These are phyloP conservation scores for Saccharomycopsis fermentans DNA, from an alignment of 805 yeast genomes.

Conservation along the genomic window DNA sequence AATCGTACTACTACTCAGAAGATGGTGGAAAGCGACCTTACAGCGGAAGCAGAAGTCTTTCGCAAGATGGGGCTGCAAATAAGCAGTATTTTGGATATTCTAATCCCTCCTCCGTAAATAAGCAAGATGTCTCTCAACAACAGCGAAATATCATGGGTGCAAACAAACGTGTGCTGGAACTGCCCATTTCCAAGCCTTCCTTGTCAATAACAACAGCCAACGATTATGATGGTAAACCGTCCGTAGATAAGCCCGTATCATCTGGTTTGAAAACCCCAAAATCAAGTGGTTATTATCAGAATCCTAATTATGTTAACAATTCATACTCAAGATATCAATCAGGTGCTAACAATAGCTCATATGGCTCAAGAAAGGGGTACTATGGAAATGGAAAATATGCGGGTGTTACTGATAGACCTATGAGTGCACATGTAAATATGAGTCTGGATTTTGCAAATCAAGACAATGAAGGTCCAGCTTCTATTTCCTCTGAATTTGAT, in stretches of 20 bases:
- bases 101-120: background rate
- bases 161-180: background rate
- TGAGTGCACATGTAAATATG: conserved; percentile 1
- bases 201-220: conserved; percentile 6
- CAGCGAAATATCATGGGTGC: background rate
- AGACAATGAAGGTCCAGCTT: background rate
- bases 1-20: background rate
- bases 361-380: background rate
- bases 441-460: background rate
- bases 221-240: background rate
- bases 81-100: background rate
- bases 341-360: background rate
- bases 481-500: background rate
- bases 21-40: background rate
- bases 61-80: background rate
- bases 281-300: conserved; percentile 4
- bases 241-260: conserved; percentile 5
- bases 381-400: background rate
- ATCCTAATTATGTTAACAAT: conserved; percentile 1
- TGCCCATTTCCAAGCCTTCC: conserved; percentile 1
- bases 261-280: conserved; percentile 11
- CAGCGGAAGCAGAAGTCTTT: conserved; percentile 1
- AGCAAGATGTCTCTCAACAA: background rate
- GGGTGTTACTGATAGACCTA: background rate
- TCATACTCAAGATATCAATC: conserved; percentile 3